Evolutionary conservation across 805 yeast genomes (phyloP).

Genomic region (Wickerhamiella sergipiensis): DNA sequence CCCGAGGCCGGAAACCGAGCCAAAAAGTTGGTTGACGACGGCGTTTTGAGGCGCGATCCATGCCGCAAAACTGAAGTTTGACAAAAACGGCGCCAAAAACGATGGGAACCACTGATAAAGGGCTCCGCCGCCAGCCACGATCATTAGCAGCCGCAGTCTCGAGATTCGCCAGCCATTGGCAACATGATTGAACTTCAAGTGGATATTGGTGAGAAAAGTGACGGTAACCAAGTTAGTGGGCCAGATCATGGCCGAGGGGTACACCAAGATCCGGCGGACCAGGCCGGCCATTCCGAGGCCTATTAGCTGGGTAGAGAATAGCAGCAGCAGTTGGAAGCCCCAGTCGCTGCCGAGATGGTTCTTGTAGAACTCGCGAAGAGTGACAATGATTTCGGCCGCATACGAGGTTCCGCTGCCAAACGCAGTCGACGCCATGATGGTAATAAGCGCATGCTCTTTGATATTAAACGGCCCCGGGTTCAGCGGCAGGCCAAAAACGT

Average conservation of each 20-base stretch:
- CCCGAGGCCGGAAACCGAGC: constrained; percentile 49
- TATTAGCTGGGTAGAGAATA: constrained; percentile 44
- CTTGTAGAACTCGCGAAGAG: constrained; percentile 37
- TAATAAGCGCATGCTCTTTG: constrained; percentile 49
- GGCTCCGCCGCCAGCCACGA: constrained; percentile 30
- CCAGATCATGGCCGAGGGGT: constrained; percentile 59
- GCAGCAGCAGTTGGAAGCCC: constrained; percentile 42
- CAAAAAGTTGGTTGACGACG: constrained; percentile 53
- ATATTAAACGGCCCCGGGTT: constrained; percentile 53
- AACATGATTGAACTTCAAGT: constrained; percentile 34
- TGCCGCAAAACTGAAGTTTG: constrained; percentile 44
- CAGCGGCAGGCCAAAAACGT: constrained; percentile 24
- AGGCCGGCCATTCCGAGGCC: constrained; percentile 61
- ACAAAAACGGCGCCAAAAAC: constrained; percentile 42
- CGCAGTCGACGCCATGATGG: constrained; percentile 37
- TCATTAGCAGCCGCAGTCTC: constrained; percentile 34
- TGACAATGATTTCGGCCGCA: constrained; percentile 42
- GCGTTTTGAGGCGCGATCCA: constrained; percentile 50
- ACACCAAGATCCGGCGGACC: constrained; percentile 42
- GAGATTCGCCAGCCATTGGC: constrained; percentile 50
- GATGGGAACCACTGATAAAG: constrained; percentile 50
- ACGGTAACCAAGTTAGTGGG: constrained; percentile 49
- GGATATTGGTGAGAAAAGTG: constrained; percentile 43
- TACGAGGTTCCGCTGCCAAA: constrained; percentile 36
- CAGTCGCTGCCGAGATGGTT: constrained; percentile 25